phyloP scores from a whole-genome alignment of 2,329 filamentous ascomycete genomes.

The Xylaria sp. region DNA sequence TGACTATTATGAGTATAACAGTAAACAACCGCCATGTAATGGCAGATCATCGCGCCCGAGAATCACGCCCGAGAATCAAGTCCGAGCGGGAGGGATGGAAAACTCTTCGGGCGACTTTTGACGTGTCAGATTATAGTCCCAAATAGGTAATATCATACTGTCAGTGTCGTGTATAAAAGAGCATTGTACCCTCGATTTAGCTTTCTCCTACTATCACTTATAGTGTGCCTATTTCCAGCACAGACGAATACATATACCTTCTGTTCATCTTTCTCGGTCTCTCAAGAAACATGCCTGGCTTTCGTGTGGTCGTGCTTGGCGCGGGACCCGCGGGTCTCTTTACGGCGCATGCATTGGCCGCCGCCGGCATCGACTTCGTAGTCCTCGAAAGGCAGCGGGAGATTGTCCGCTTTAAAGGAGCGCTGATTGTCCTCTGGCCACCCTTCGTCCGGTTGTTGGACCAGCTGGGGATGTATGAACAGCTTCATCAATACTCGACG shows the following conservation, averaged over 20 bases:
- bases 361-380: conserved; percentile 50
- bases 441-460: conserved; percentile 47
- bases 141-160: not conserved
- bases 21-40: not conserved
- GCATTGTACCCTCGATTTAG: not conserved
- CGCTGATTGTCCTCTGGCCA: conserved; percentile 46
- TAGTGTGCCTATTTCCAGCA: not conserved
- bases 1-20: not conserved
- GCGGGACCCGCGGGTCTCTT: conserved; percentile 41
- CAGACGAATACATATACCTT: not conserved
- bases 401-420: conserved; percentile 47
- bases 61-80: not conserved
- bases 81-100: not conserved
- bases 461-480: conserved; percentile 48
- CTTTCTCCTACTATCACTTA: not conserved
- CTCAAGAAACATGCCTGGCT: conserved; percentile 17
- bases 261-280: not conserved
- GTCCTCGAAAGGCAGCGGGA: conserved; percentile 48
- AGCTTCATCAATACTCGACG: conserved; percentile 15
- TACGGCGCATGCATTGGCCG: conserved; percentile 41
- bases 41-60: no score
- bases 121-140: conserved; percentile 10
- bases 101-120: not conserved
- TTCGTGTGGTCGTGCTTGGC: conserved; percentile 41
- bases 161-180: not conserved